Percentiles rank a stretch among this genome's conserved stretches.
Evolutionary conservation across 2,329 filamentous ascomycete species (phyloP).

Genomic region (Diaporthe vaccinii): DNA sequence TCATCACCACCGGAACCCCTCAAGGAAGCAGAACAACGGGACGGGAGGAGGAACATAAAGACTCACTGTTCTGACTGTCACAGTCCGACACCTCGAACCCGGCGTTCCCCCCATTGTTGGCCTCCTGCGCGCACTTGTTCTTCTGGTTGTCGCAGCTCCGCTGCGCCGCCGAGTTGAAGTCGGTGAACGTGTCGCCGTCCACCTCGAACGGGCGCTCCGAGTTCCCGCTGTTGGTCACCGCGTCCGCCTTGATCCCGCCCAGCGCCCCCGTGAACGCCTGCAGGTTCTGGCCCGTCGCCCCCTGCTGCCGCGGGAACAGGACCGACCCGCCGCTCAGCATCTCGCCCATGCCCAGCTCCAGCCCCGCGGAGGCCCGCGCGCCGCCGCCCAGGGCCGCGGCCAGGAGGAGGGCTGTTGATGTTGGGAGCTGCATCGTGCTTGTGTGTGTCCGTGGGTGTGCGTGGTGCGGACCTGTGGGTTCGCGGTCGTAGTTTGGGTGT

Average conservation of each 20-base stretch:
- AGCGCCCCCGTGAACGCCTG: slow-evolving; percentile 58
- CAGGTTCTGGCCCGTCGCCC: slow-evolving; percentile 51
- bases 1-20: background rate
- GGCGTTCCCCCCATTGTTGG: slow-evolving; percentile 52
- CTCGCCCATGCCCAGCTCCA: slow-evolving; percentile 49
- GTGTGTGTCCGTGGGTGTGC: background rate
- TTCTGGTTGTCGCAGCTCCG: slow-evolving; percentile 64
- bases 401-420: slow-evolving; percentile 16
- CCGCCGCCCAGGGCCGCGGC: slow-evolving; percentile 10
- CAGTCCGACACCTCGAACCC: slow-evolving; percentile 58
- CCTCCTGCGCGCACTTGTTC: slow-evolving; percentile 59
- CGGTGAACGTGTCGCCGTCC: slow-evolving; percentile 59
- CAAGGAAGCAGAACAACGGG: background rate
- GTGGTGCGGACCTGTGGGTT: background rate
- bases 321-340: slow-evolving; percentile 52
- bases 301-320: slow-evolving; percentile 48
- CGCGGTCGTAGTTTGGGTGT: background rate
- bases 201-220: slow-evolving; percentile 58
- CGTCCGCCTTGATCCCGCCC: slow-evolving; percentile 53
- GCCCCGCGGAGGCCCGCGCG: slow-evolving; percentile 37
- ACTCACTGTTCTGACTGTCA: slow-evolving; percentile 60
- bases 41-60: too few species aligned
- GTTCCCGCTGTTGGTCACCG: slow-evolving; percentile 58
- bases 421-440: slow-evolving; percentile 22
- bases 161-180: slow-evolving; percentile 58